Percentiles rank a stretch among this genome's conserved stretches.
Evolutionary conservation across 257 asterid genomes (phyloP).

Genomic region (Linaria vulgaris): DNA sequence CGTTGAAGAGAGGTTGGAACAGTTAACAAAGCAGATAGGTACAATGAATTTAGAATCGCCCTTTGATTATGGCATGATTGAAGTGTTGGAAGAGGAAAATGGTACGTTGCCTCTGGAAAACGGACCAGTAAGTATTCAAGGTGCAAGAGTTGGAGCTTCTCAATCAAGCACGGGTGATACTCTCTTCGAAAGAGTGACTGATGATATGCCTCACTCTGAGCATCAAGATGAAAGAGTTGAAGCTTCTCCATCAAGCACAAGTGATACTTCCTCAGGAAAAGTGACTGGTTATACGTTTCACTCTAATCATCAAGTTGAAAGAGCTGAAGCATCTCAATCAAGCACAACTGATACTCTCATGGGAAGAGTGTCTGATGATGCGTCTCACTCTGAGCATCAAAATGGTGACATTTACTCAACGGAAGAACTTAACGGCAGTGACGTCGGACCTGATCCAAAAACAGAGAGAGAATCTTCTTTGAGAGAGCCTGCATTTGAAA

Average conservation of each 20-base stretch:
- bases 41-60: conserved; percentile 63
- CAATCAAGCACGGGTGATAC: conserved; percentile 43
- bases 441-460: conserved; percentile 37
- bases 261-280: conserved; percentile 42
- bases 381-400: conserved; percentile 46
- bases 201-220: conserved; percentile 43
- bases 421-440: conserved; percentile 36
- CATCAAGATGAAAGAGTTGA: conserved; percentile 46
- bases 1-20: conserved; percentile 86
- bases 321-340: conserved; percentile 48
- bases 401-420: conserved; percentile 33
- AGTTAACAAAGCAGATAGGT: conserved; percentile 66
- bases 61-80: conserved; percentile 39
- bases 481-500: conserved; percentile 33
- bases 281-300: conserved; percentile 36
- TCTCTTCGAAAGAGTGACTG: conserved; percentile 34
- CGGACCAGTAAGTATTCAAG: conserved; percentile 36
- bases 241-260: conserved; percentile 43
- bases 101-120: conserved; percentile 39
- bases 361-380: conserved; percentile 37
- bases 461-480: conserved; percentile 39
- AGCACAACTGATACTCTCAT: conserved; percentile 38
- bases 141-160: conserved; percentile 48
- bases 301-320: conserved; percentile 48
- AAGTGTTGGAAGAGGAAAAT: conserved; percentile 48